Percentiles rank a stretch among this genome's conserved stretches.
Evolutionary conservation across 2,329 filamentous ascomycete genomes (phyloP).

Genomic region (Podosphaera xanthii): DNA sequence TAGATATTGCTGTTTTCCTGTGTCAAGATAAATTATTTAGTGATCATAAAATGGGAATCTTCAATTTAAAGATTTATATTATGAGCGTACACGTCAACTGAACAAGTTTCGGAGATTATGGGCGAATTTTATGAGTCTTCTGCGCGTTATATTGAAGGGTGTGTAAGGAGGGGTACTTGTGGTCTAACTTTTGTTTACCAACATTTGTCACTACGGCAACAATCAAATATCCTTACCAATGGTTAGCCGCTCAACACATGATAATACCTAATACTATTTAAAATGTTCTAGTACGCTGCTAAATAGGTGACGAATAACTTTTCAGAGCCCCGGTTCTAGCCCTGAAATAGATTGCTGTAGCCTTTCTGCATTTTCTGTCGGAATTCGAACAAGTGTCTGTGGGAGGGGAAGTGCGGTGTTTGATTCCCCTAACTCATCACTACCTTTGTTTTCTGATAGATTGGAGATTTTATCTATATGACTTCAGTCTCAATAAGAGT

Average conservation of each 20-base stretch:
- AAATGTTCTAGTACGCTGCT: no score
- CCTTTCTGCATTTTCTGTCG: conserved; percentile 51
- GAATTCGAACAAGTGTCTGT: conserved; percentile 65
- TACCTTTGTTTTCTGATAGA: conserved; percentile 23
- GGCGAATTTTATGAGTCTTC: no score
- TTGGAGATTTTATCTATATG: conserved; percentile 43
- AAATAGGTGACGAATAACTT: neutral
- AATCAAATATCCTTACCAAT: neutral
- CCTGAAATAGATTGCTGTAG: conserved; percentile 22
- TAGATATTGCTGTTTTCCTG: no score
- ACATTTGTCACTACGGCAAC: neutral
- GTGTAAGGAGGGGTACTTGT: neutral
- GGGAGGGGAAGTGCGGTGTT: conserved; percentile 33
- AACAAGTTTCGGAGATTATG: no score
- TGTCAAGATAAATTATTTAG: no score
- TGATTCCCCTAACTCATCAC: conserved; percentile 21
- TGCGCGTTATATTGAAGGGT: neutral
- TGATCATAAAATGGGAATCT: no score
- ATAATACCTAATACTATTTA: neutral
- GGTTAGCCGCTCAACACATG: neutral
- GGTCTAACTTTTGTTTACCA: conserved; percentile 5
- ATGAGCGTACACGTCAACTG: no score
- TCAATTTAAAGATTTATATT: no score
- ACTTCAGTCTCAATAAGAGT: neutral
- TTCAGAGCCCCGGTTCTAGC: neutral